Percentiles rank a stretch among this genome's conserved stretches.
phyloP scores from a whole-genome alignment of 192 early-diverging fungal species.

The Kickxella alabastrina region DNA sequence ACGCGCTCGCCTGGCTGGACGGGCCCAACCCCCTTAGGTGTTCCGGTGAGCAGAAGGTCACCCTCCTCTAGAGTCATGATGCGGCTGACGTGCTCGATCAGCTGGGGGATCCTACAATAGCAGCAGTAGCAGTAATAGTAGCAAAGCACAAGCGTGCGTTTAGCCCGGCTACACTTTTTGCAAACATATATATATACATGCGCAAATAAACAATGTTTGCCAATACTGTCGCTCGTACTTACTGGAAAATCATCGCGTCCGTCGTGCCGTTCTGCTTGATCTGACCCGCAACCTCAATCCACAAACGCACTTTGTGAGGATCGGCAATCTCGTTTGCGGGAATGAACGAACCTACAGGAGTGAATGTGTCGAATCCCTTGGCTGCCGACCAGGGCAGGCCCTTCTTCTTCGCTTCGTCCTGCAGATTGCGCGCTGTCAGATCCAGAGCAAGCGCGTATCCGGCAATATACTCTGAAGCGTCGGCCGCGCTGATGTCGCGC shows the following conservation, averaged over 20 bases:
- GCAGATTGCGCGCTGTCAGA: conserved; percentile 88
- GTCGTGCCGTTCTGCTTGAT: conserved; percentile 83
- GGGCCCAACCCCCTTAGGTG: conserved; percentile 84
- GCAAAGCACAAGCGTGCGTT: not conserved
- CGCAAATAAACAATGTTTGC: no score
- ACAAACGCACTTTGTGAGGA: conserved; percentile 69
- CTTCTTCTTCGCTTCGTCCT: conserved; percentile 75
- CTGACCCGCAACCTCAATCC: conserved; percentile 72
- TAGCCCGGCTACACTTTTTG: no score
- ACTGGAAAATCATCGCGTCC: conserved; percentile 88
- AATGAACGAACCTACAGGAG: conserved; percentile 85
- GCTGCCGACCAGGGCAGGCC: conserved; percentile 88
- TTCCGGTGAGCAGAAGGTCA: conserved; percentile 89
- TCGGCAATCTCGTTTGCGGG: conserved; percentile 64
- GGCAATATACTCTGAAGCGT: conserved; percentile 64
- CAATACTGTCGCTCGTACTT: conserved; percentile 10
- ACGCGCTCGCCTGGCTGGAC: conserved; percentile 76
- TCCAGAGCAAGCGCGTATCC: conserved; percentile 87
- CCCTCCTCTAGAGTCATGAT: conserved; percentile 89
- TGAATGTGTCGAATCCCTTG: conserved; percentile 95
- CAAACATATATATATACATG: no score
- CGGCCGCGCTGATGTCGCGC: conserved; percentile 61
- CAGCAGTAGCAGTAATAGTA: not conserved
- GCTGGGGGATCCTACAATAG: conserved; percentile 64
- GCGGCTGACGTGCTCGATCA: conserved; percentile 75